phyloP scores from a whole-genome alignment of 345 rosid genomes.

The Salix koriyanagi region DNA sequence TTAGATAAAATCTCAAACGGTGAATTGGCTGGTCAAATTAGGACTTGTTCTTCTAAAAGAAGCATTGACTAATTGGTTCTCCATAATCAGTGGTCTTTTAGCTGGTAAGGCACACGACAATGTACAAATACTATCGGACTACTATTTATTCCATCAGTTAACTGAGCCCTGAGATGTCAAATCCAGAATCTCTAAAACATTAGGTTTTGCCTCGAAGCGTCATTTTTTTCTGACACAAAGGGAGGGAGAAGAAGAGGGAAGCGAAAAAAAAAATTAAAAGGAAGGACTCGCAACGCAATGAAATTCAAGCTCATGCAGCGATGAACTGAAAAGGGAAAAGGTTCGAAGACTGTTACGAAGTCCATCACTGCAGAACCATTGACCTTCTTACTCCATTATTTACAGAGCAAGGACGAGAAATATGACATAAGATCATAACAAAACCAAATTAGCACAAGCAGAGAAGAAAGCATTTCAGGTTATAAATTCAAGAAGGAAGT shows the following conservation, averaged over 20 bases:
- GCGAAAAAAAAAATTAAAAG: conserved; percentile 22
- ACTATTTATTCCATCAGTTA: conserved; percentile 39
- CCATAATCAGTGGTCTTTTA: not conserved
- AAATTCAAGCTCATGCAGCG: not conserved
- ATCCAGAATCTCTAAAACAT: conserved; percentile 57
- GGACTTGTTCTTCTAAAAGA: not conserved
- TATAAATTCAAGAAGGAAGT: not conserved
- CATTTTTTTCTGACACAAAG: conserved; percentile 37
- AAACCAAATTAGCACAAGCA: not conserved
- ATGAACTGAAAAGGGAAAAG: conserved; percentile 17
- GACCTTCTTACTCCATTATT: not conserved
- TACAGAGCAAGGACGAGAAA: not conserved
- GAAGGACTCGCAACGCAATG: conserved; percentile 13
- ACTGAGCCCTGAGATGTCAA: conserved; percentile 53
- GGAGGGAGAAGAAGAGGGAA: conserved; percentile 9
- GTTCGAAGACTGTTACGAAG: conserved; percentile 21
- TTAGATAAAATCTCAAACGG: not conserved
- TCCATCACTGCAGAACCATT: conserved; percentile 17
- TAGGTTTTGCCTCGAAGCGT: conserved; percentile 39
- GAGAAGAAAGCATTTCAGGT: conserved; percentile 6
- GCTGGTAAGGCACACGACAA: not conserved
- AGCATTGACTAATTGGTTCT: not conserved
- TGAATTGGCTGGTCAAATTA: not conserved
- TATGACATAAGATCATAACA: conserved; percentile 8
- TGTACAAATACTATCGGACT: conserved; percentile 16